These are phyloP conservation scores for Cladosporium sp. DNA, from an alignment of 2,329 filamentous ascomycete species.

Conservation along the genomic window DNA sequence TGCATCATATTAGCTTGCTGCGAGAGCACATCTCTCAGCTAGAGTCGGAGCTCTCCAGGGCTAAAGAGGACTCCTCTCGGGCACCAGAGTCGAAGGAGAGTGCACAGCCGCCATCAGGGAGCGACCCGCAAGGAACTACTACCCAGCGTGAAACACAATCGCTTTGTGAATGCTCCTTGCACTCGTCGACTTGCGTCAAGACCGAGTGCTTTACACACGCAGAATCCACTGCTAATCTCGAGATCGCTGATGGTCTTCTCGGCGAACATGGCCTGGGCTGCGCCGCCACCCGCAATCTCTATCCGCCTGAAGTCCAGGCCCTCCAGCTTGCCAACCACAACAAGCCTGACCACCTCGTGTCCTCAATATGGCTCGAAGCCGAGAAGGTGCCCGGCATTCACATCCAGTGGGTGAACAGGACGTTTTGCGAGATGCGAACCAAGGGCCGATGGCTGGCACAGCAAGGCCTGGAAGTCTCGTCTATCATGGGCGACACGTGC, in stretches of 20 bases:
- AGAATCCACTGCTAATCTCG: neutral
- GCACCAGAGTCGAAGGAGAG: no score
- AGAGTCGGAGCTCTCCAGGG: neutral
- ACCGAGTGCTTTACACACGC: neutral
- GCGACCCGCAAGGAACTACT: neutral
- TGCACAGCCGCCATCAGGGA: no score
- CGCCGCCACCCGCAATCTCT: neutral
- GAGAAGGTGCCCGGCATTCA: neutral
- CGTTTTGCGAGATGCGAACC: slow-evolving; percentile 1
- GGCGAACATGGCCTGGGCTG: neutral
- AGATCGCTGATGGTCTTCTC: neutral
- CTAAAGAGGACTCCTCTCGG: neutral
- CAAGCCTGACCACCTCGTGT: neutral
- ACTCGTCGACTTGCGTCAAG: neutral
- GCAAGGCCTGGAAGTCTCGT: neutral
- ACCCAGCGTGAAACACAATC: neutral
- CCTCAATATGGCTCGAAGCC: neutral
- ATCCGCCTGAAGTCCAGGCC: neutral
- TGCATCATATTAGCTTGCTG: neutral
- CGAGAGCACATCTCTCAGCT: neutral
- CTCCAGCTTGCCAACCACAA: neutral
- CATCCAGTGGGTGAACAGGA: slow-evolving; percentile 2
- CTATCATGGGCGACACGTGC: slow-evolving; percentile 1
- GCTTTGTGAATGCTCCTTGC: neutral
- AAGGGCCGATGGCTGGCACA: neutral